A percentile compares a stretch with the other conserved stretches of the same genome.
These are phyloP conservation scores for Nakazawaea wickerhamii DNA, from an alignment of 805 yeast genomes.

Conservation along the genomic window DNA sequence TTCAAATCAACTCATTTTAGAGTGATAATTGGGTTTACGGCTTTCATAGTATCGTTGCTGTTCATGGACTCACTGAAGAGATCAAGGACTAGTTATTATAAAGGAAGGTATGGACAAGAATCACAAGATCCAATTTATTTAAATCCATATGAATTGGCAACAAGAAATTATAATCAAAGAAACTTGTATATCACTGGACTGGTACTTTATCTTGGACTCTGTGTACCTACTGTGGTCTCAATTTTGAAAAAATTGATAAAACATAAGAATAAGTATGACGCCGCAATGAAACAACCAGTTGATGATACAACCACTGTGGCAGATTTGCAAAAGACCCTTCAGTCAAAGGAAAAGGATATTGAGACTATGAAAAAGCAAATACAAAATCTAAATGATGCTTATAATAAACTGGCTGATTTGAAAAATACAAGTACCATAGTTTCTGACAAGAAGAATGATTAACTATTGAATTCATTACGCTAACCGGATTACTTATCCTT, in stretches of 20 bases:
- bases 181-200: slow-evolving; percentile 53
- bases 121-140: slow-evolving; percentile 16
- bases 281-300: slow-evolving; percentile 18
- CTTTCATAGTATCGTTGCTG: slow-evolving; percentile 35
- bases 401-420: slow-evolving; percentile 30
- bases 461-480: neutral
- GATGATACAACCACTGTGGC: slow-evolving; percentile 27
- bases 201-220: slow-evolving; percentile 40
- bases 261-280: slow-evolving; percentile 23
- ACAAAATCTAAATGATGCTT: slow-evolving; percentile 34
- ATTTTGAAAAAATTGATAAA: slow-evolving; percentile 40
- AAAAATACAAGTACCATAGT: neutral
- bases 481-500: too few species aligned
- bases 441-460: slow-evolving; percentile 12
- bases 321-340: slow-evolving; percentile 29
- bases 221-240: slow-evolving; percentile 38
- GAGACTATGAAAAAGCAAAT: slow-evolving; percentile 39
- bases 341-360: slow-evolving; percentile 32
- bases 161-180: slow-evolving; percentile 52
- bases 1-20: slow-evolving; percentile 31
- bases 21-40: slow-evolving; percentile 36
- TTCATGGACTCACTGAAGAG: slow-evolving; percentile 38
- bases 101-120: slow-evolving; percentile 1
- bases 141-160: slow-evolving; percentile 37
- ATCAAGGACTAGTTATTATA: slow-evolving; percentile 6